Evolutionary conservation across 1,139 yeast species (phyloP).

Genomic region (Torulaspora globosa): DNA sequence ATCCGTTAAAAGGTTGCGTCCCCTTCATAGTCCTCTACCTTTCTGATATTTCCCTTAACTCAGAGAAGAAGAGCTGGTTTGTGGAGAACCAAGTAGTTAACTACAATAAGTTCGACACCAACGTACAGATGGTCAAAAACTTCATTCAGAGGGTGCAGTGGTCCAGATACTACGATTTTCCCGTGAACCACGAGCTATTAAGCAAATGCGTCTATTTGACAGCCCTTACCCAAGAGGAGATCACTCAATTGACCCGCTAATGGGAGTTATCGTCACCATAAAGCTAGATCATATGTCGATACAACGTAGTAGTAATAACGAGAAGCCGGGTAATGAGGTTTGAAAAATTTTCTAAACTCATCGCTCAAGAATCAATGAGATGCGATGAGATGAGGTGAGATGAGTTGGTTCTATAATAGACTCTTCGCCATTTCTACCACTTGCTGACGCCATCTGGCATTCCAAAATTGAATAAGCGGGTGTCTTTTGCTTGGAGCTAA

Average conservation of each 20-base stretch:
- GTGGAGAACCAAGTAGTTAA: slow-evolving; percentile 53
- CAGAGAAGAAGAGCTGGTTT: slow-evolving; percentile 50
- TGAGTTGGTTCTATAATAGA: neutral
- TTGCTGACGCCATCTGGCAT: too few species aligned
- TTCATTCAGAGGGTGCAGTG: slow-evolving; percentile 82
- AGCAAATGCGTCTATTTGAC: slow-evolving; percentile 82
- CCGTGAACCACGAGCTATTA: slow-evolving; percentile 54
- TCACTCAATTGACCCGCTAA: slow-evolving; percentile 31
- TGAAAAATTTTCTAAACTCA: slow-evolving; percentile 25
- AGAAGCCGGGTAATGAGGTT: slow-evolving; percentile 10
- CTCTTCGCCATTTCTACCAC: too few species aligned
- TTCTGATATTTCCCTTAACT: slow-evolving; percentile 76
- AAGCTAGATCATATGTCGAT: neutral
- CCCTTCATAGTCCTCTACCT: slow-evolving; percentile 86
- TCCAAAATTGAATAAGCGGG: neutral
- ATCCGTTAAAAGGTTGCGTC: slow-evolving; percentile 74
- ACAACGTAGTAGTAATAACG: neutral
- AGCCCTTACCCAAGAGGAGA: slow-evolving; percentile 72
- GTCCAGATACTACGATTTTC: slow-evolving; percentile 59
- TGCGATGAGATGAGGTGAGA: slow-evolving; percentile 19
- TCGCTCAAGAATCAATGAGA: slow-evolving; percentile 26
- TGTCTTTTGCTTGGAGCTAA: neutral
- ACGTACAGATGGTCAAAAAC: slow-evolving; percentile 74
- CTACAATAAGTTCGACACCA: slow-evolving; percentile 70
- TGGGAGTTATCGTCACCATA: neutral